phyloP scores from a whole-genome alignment of 2,329 filamentous ascomycete genomes.

The Geosmithia morbida region DNA sequence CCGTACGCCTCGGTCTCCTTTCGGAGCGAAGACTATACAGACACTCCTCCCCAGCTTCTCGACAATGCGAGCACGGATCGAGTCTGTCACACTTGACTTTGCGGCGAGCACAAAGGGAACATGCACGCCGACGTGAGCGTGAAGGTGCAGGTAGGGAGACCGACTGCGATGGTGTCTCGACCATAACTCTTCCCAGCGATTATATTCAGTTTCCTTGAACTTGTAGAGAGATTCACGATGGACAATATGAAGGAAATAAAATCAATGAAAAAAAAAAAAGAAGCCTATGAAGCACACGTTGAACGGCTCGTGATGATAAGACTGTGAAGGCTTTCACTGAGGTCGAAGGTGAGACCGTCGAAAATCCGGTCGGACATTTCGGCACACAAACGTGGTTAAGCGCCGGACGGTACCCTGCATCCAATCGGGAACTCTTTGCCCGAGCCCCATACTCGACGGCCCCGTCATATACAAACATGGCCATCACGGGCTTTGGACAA shows the following conservation, averaged over 20 bases:
- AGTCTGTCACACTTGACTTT: constrained; percentile 1
- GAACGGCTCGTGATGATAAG: neutral
- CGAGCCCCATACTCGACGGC: neutral
- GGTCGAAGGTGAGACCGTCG: neutral
- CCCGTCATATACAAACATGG: too few species aligned
- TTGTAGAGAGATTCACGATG: neutral
- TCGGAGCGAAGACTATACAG: constrained; percentile 8
- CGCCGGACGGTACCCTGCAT: neutral
- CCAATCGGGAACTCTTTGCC: neutral
- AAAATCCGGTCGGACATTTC: neutral
- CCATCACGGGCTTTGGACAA: too few species aligned
- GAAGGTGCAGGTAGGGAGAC: neutral
- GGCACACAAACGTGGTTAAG: neutral
- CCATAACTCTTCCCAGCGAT: too few species aligned
- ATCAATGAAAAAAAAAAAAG: neutral
- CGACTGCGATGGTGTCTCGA: too few species aligned
- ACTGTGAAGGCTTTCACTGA: too few species aligned
- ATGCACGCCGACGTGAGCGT: neutral
- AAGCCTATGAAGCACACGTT: too few species aligned
- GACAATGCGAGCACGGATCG: constrained; percentile 1
- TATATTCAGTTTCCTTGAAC: too few species aligned
- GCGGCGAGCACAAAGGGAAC: neutral
- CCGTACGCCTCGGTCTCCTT: constrained; percentile 10
- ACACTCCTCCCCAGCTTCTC: constrained; percentile 7
- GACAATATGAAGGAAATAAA: neutral